Conservation (phyloP, 1,139 yeast species). For the Saccharomycopsis crataegensis region DNA sequence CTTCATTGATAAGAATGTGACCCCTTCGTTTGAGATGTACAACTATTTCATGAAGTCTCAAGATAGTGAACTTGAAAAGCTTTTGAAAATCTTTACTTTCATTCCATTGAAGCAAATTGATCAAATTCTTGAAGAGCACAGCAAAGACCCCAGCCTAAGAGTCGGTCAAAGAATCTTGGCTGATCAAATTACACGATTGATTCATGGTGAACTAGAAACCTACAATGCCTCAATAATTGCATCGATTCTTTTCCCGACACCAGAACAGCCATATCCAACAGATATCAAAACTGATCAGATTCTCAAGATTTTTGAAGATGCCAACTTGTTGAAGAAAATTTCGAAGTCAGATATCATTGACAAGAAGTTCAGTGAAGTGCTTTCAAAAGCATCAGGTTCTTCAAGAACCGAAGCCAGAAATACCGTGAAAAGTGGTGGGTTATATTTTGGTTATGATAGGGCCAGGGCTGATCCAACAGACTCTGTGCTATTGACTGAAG, state of each 20-base stretch:
- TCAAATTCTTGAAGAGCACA: constrained; percentile 44
- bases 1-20: constrained; percentile 65
- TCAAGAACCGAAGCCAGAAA: constrained; percentile 58
- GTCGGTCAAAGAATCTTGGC: constrained; percentile 75
- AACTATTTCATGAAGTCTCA: constrained; percentile 79
- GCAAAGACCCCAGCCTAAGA: constrained; percentile 51
- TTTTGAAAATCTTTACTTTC: constrained; percentile 72
- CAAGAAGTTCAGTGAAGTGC: constrained; percentile 30
- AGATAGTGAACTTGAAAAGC: constrained; percentile 65
- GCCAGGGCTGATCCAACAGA: constrained; percentile 50
- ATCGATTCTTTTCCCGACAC: constrained; percentile 56
- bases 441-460: constrained; percentile 60
- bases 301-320: constrained; percentile 49
- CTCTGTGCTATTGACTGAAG: constrained; percentile 38
- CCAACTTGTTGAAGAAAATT: constrained; percentile 48
- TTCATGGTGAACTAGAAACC: constrained; percentile 73
- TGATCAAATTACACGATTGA: constrained; percentile 73
- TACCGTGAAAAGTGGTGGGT: constrained; percentile 55
- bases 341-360: constrained; percentile 32
- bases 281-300: constrained; percentile 46
- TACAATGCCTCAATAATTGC: constrained; percentile 36
- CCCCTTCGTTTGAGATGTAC: constrained; percentile 75
- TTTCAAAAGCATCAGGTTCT: constrained; percentile 31
- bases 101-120: constrained; percentile 58
- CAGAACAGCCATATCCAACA: constrained; percentile 40